Evolutionary conservation across 2,329 filamentous ascomycete species (phyloP), one percentile per base, ranked within the genome.

Genomic region (Sporothrix pseudoabietina): DNA sequence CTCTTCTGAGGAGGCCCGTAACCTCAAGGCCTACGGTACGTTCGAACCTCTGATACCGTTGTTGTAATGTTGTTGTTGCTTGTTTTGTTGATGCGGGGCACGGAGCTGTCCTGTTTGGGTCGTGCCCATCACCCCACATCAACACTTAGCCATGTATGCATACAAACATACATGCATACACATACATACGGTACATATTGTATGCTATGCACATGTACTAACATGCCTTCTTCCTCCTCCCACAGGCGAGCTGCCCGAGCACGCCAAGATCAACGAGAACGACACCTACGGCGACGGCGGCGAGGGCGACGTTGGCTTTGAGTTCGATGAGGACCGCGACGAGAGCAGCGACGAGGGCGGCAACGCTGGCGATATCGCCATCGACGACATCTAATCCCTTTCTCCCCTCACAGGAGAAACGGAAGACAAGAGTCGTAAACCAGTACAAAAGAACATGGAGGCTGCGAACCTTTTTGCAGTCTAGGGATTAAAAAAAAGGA

Each of bases 241-340:
- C 9, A n/a, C 16, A 75, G 96, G 96, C 83, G 96, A 99, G 85
- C 88, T 99, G 75, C 96, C 96, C 78, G 96, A 98, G 86, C 92
- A 90, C 80, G 96, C 96, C 82, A 98, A 98, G 92, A 99, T 99
- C 90, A 99, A 99, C 90, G 96, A 99, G 89, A 97, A 94, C 77
- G 96, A 98, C 84, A 97, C 94, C 66, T 97, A 92, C 80, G 90
- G 93, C 80, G 93, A 94, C 83, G 93, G 94, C 83, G 94, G 94
- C 83, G 92, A 97, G 82, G 95, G 96, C 83, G 94, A 97, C 80
- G 94, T 92, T 85, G 96, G 96, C 85, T 97, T 99, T 87, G 96
- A 98, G 86, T 98, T 98, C 87, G 96, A 97, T 85, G 94, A 98
- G 83, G 95, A 97, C 83, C 87, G 91, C 77, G 91, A 92, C 80